Evolutionary conservation across 495 filamentous ascomycete genomes (phyloP), one percentile per base, ranked within the genome.

Genomic region (Physcia stellaris): DNA sequence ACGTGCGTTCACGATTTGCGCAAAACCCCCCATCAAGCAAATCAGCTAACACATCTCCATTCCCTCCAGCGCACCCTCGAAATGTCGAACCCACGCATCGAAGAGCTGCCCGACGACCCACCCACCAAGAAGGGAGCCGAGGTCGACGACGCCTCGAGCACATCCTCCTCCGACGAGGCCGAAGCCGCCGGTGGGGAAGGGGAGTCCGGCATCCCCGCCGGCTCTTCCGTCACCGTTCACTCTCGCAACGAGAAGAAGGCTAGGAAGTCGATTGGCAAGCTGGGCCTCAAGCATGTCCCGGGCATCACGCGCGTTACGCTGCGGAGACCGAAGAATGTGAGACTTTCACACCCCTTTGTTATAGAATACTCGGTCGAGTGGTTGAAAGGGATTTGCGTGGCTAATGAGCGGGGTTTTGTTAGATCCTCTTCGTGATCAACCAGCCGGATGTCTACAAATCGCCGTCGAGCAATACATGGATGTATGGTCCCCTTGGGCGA

Each of bases 231-330:
- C 58, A 75, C 84, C 41, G 79, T 96, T 51, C 88, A 96, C 73
- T 93, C 83, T 52, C 84, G 90, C 61, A 93, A 93, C 68, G 92
- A 99, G 80, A 99, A 99, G 80, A 99, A 96, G 75, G 92, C 92
- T 39, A 76, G 92, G 59, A 96, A 96, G 71, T 83, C 85, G 55
- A 94, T 98, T 61, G 83, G 83, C 53, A 99, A 99, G 78, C 73
- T 96, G 54, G 88, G 93, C 53, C 68, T 99, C 58, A 92, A 86
- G 70, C 86, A 87, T 52, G 81, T 99, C 48, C 79, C 81, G 46
- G 92, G 92, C 56, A 99, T 99, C 60, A 99, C 92, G 50, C 76
- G 90, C 60, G 92, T 99, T 50, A 99, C 92, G 34, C 75, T 99
- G 52, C 80, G 92, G 66, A 71, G 92, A 58, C 92, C 92, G 49